A percentile compares a stretch with the other conserved stretches of the same genome.
These are phyloP conservation scores for Colletotrichum lentis DNA, from an alignment of 2,329 filamentous ascomycete genomes.

Conservation along the genomic window DNA sequence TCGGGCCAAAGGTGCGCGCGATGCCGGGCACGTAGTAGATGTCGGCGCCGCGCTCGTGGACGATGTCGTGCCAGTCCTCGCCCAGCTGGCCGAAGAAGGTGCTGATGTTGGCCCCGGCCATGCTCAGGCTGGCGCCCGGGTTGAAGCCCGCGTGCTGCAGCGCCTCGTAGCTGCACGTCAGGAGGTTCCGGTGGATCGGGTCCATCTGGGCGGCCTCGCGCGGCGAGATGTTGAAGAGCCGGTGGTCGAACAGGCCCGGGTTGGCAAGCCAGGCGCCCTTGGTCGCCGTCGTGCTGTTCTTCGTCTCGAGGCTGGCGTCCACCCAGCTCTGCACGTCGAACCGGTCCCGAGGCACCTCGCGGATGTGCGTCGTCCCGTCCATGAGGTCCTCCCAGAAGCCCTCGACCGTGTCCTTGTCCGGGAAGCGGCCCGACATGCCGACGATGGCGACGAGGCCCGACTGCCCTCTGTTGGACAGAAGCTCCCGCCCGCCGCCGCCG, in stretches of 20 bases:
- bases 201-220: neutral
- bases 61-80: slow-evolving; percentile 72
- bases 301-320: neutral
- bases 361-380: neutral
- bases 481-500: too few relatives aligned
- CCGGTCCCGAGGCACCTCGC: neutral
- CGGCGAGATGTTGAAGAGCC: neutral
- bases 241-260: neutral
- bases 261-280: neutral
- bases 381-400: neutral
- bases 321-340: neutral
- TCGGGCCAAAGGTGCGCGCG: neutral
- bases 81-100: slow-evolving; percentile 72
- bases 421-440: neutral
- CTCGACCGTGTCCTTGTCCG: neutral
- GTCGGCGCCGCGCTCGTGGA: slow-evolving; percentile 62
- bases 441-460: neutral
- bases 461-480: too few relatives aligned
- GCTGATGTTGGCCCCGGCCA: slow-evolving; percentile 50
- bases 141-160: neutral
- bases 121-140: neutral
- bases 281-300: neutral
- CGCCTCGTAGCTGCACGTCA: neutral
- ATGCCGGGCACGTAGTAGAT: slow-evolving; percentile 30
- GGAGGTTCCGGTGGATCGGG: neutral